phyloP scores from a whole-genome alignment of 139 green algal species.

The Diplosphaera chodatii region DNA sequence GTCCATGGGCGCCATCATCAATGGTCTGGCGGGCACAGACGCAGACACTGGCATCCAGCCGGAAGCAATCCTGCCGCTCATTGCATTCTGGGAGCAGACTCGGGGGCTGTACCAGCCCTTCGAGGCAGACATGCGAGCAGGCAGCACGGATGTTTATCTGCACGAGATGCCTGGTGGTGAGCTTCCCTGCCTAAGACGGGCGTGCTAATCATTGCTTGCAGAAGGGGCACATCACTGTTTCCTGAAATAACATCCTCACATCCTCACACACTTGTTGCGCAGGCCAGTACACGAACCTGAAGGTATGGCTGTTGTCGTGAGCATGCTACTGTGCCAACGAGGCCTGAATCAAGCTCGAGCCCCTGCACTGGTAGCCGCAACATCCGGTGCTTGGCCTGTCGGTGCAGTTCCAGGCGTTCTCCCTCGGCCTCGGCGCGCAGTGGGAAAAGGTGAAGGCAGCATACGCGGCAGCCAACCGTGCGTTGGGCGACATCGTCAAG shows the following conservation, averaged over 20 bases:
- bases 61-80: constrained; percentile 45
- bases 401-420: constrained; percentile 35
- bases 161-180: constrained; percentile 90
- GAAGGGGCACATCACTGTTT: no score
- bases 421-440: constrained; percentile 71
- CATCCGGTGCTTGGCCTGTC: no score
- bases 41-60: constrained; percentile 80
- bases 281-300: constrained; percentile 33
- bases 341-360: no score
- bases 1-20: constrained; percentile 80
- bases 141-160: constrained; percentile 77
- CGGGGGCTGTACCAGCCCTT: constrained; percentile 85
- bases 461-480: constrained; percentile 84
- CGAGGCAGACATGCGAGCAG: constrained; percentile 68
- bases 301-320: background rate
- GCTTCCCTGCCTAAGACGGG: no score
- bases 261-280: no score
- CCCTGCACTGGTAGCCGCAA: no score
- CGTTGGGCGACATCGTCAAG: constrained; percentile 91
- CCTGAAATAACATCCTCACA: no score
- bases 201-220: no score
- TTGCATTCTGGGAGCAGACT: constrained; percentile 78
- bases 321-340: no score
- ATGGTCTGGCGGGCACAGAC: constrained; percentile 56
- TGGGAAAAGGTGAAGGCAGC: constrained; percentile 78